Evolutionary conservation across 2,329 filamentous ascomycete species (phyloP).

Genomic region (Orbilia brochopaga): DNA sequence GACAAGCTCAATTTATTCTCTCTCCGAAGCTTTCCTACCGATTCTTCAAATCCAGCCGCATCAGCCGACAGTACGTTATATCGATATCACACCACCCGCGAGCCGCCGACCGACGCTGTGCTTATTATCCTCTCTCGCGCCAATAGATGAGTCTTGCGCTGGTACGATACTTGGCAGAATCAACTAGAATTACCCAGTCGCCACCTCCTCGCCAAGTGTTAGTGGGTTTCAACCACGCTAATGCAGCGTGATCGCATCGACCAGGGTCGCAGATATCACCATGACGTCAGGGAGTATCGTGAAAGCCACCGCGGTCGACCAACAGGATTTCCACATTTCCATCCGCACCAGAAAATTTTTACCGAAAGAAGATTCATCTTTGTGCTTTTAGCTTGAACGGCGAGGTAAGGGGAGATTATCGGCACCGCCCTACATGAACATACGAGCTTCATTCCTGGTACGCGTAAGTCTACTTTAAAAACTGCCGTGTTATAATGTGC

Average conservation of each 20-base stretch:
- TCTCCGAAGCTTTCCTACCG: neutral
- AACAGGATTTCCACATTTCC: slow-evolving; percentile 20
- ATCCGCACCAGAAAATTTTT: no score
- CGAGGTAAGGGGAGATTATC: no score
- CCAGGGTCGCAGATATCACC: slow-evolving; percentile 27
- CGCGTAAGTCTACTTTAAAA: no score
- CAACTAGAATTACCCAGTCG: neutral
- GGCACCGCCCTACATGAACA: no score
- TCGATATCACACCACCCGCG: slow-evolving; percentile 9
- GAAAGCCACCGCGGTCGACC: slow-evolving; percentile 5
- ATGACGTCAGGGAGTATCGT: slow-evolving; percentile 46
- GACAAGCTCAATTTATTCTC: slow-evolving; percentile 43
- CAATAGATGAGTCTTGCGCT: no score
- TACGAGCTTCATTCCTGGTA: no score
- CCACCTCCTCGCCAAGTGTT: neutral
- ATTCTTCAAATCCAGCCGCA: slow-evolving; percentile 3
- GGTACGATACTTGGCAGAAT: neutral
- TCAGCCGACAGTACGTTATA: neutral
- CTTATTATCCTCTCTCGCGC: no score
- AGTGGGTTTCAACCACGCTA: slow-evolving; percentile 28
- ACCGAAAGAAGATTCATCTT: no score
- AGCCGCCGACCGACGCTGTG: neutral
- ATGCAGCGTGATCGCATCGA: slow-evolving; percentile 46
- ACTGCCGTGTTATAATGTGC: no score
- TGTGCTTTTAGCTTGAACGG: no score